Base-by-base conservation (phyloP, 495 filamentous ascomycete species). In the Letharia columbiana region DNA sequence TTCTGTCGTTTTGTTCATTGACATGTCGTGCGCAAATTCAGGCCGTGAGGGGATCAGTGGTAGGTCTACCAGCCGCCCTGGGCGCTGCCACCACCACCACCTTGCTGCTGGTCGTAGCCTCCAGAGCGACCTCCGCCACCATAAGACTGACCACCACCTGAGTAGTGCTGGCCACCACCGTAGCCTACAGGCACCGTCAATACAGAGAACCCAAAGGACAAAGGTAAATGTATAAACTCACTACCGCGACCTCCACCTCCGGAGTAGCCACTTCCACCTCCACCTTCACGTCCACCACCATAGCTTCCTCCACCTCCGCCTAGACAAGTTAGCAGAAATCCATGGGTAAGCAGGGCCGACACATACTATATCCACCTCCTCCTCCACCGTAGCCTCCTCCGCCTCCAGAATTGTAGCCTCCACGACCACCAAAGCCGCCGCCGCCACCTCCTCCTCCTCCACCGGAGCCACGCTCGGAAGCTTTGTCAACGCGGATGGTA, bases 401-500 rank as follows among this genome's bases (percentile, higher is more conserved):
- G 39, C 75, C 75, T n/a, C 76, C 77, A 41, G 50, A 65, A 33
- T 62, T 65, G 66, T 75, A 71, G 60, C 67, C 67, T 42, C 69
- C 69, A 47, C 70, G 54, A 41, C 67, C 62, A 58, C 78, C 75
- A 56, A 74, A 75, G 40, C 80, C 77, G 72, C 78, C 81, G 54
- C 80, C 80, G 59, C 78, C 78, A 39, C 71, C 71, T 13, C 71
- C 72, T 41, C 71, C 71, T 12, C 71, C 71, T 8, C 71, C 61
- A 61, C 72, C 69, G 47, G 82, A 77, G 54, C 83, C 81, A 70
- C 87, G 87, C 75, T 98, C 91, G 57, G 91, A 92, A 61, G 94
- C 95, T 75, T 90, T 96, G 80, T 97, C 94, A 59, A 99, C 94
- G 66, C 95, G 92, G 72, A 99, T 97, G 63, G 83, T 84, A 65